phyloP scores from a whole-genome alignment of 2,329 filamentous ascomycete species.

The Colletotrichum tamarilloi region DNA sequence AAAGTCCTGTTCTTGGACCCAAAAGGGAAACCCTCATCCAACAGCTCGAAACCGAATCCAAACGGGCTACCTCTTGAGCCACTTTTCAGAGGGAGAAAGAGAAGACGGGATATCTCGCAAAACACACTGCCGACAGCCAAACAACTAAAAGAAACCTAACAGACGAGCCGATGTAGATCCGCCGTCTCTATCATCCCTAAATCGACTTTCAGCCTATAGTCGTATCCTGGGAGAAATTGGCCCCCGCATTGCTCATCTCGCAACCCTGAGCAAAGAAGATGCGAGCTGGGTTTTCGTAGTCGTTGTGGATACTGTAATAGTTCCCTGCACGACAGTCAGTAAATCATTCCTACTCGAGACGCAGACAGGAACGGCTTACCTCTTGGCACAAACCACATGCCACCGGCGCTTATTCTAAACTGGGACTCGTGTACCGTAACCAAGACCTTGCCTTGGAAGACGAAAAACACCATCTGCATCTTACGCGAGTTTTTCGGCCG shows the following conservation, averaged over 20 bases:
- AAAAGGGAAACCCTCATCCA: neutral
- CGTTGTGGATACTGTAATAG: slow-evolving; percentile 90
- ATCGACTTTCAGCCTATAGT: slow-evolving; percentile 22
- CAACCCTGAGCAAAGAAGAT: slow-evolving; percentile 95
- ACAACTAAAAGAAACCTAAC: neutral
- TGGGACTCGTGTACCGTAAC: slow-evolving; percentile 80
- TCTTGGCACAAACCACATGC: slow-evolving; percentile 94
- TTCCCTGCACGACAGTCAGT: slow-evolving; percentile 73
- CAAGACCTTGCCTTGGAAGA: slow-evolving; percentile 83
- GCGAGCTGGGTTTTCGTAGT: slow-evolving; percentile 75
- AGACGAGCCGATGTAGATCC: neutral
- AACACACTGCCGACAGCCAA: neutral
- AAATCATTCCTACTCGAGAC: slow-evolving; percentile 3
- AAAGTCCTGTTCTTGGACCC: neutral
- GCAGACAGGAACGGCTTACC: slow-evolving; percentile 67
- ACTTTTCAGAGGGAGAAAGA: neutral
- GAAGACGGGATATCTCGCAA: neutral
- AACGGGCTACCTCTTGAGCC: neutral
- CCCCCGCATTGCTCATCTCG: slow-evolving; percentile 53
- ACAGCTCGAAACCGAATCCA: neutral
- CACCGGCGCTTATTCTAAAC: slow-evolving; percentile 88
- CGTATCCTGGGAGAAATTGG: slow-evolving; percentile 22
- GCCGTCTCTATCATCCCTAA: neutral
- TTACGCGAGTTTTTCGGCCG: slow-evolving; percentile 90
- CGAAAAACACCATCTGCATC: slow-evolving; percentile 98